Conservation (phyloP, 2,329 filamentous ascomycete genomes). For the Verticillium zaregamsianum region DNA sequence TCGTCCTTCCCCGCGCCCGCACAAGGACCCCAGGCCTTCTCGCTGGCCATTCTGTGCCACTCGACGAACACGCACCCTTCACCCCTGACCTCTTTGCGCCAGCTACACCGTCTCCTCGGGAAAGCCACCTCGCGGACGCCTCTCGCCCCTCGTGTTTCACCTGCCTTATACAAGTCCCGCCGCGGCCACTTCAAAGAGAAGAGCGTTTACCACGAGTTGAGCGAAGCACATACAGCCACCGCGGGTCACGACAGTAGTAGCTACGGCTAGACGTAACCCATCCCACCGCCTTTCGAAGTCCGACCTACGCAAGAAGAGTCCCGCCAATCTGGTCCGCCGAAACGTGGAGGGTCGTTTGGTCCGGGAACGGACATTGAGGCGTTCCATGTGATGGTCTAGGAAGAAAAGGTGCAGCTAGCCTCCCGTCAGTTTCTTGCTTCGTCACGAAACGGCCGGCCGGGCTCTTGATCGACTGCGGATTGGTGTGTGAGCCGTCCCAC, state of each 20-base stretch:
- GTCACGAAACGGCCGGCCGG: constrained; percentile 14
- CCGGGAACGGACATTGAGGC: constrained; percentile 25
- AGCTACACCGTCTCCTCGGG: neutral
- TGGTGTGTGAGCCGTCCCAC: constrained; percentile 37
- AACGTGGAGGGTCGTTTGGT: constrained; percentile 17
- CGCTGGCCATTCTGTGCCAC: constrained; percentile 7
- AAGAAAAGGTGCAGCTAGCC: constrained; percentile 25
- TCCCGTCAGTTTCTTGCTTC: constrained; percentile 16
- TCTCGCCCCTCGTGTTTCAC: neutral
- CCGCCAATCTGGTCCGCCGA: constrained; percentile 11
- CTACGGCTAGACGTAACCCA: constrained; percentile 5
- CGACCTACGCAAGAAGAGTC: constrained; percentile 3
- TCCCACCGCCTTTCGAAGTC: constrained; percentile 1
- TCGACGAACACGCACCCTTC: neutral
- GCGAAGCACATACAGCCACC: constrained; percentile 5
- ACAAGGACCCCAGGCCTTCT: constrained; percentile 8
- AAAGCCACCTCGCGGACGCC: neutral
- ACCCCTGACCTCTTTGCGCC: neutral
- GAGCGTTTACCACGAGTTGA: constrained; percentile 1
- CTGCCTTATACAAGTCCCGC: constrained; percentile 4
- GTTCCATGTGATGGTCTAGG: constrained; percentile 33
- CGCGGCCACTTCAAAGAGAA: neutral
- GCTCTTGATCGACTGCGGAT: constrained; percentile 22
- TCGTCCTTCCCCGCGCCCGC: constrained; percentile 10
- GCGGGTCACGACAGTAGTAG: constrained; percentile 7